phyloP scores from a whole-genome alignment of 2,329 filamentous ascomycete species.

The Fusarium equiseti region DNA sequence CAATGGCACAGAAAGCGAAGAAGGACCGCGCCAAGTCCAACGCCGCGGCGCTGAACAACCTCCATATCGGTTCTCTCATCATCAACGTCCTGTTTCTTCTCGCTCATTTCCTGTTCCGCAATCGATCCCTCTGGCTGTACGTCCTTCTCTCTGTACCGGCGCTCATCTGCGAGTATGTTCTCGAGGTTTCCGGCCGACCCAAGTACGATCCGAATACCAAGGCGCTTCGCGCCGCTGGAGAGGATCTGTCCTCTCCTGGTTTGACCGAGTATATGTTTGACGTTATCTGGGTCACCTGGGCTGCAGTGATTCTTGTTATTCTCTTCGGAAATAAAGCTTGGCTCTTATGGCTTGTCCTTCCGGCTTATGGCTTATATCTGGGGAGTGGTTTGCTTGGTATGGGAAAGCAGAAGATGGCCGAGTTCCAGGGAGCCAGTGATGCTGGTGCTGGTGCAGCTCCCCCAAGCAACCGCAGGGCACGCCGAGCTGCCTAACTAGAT shows the following conservation, averaged over 20 bases:
- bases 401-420: slow-evolving; percentile 65
- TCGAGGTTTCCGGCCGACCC: slow-evolving; percentile 87
- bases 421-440: slow-evolving; percentile 55
- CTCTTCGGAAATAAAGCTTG: slow-evolving; percentile 83
- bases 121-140: slow-evolving; percentile 77
- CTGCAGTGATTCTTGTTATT: slow-evolving; percentile 76
- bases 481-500: slow-evolving; percentile 61
- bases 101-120: slow-evolving; percentile 74
- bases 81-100: slow-evolving; percentile 82
- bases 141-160: slow-evolving; percentile 78
- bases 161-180: slow-evolving; percentile 83
- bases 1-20: slow-evolving; percentile 73
- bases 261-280: slow-evolving; percentile 99
- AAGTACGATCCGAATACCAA: slow-evolving; percentile 73
- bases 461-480: slow-evolving; percentile 65
- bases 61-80: slow-evolving; percentile 79
- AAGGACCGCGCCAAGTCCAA: slow-evolving; percentile 83
- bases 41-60: slow-evolving; percentile 78
- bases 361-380: slow-evolving; percentile 67
- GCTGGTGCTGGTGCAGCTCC: slow-evolving; percentile 52
- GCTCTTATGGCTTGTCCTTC: slow-evolving; percentile 67
- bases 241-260: slow-evolving; percentile 88
- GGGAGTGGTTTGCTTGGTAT: slow-evolving; percentile 66
- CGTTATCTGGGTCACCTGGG: slow-evolving; percentile 94
- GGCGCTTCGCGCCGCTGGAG: slow-evolving; percentile 80